phyloP scores from a whole-genome alignment of 2,329 filamentous ascomycete genomes.

The Hypoxylon sp. region DNA sequence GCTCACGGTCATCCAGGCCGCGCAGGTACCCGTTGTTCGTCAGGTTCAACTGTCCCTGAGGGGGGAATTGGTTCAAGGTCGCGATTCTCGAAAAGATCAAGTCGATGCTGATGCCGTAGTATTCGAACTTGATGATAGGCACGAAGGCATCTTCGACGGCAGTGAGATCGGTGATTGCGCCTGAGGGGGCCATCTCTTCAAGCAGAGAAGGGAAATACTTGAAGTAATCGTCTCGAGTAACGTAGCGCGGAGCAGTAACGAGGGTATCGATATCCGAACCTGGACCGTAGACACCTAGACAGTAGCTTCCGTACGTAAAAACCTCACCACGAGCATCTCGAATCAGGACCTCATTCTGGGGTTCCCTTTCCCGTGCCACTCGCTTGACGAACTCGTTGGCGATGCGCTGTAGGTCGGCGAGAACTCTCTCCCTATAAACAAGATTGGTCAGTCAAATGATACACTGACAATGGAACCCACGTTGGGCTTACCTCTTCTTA shows the following conservation, averaged over 20 bases:
- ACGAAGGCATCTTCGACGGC: slow-evolving; percentile 91
- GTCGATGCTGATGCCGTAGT: slow-evolving; percentile 91
- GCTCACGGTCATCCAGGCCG: slow-evolving; percentile 84
- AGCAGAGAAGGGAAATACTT: slow-evolving; percentile 83
- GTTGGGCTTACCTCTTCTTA: slow-evolving; percentile 72
- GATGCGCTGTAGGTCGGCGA: slow-evolving; percentile 79
- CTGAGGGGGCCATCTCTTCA: slow-evolving; percentile 75
- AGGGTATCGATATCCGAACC: slow-evolving; percentile 98
- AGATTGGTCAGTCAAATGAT: slow-evolving; percentile 45
- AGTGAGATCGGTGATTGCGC: slow-evolving; percentile 84
- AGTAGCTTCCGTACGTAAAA: slow-evolving; percentile 95
- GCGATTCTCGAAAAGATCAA: slow-evolving; percentile 84
- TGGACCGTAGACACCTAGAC: slow-evolving; percentile 91
- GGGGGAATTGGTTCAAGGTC: slow-evolving; percentile 72
- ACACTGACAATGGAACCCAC: background rate
- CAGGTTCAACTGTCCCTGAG: slow-evolving; percentile 72
- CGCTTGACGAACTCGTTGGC: slow-evolving; percentile 86
- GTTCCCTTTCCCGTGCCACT: slow-evolving; percentile 76
- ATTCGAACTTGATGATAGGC: slow-evolving; percentile 96
- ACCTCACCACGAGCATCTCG: slow-evolving; percentile 90
- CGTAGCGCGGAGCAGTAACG: slow-evolving; percentile 88
- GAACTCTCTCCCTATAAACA: slow-evolving; percentile 69
- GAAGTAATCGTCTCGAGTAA: slow-evolving; percentile 91
- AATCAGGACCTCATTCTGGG: slow-evolving; percentile 76
- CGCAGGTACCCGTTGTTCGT: slow-evolving; percentile 85